Conservation (phyloP, 1,139 yeast genomes). For the Zhuliangozyma parablackwelliae region DNA sequence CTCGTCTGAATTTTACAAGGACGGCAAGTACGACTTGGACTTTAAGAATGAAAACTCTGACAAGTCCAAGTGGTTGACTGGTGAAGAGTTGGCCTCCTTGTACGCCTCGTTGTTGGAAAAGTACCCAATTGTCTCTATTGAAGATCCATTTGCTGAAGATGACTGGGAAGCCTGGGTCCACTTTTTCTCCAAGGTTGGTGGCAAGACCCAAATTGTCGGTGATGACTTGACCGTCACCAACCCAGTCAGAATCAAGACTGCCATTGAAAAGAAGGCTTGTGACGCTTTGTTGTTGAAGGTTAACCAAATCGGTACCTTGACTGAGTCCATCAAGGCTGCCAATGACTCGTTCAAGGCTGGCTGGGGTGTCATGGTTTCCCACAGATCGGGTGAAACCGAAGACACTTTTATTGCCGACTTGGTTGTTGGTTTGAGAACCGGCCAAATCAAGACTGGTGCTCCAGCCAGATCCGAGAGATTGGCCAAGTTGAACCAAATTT, state of each 20-base stretch:
- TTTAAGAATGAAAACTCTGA: constrained; percentile 94
- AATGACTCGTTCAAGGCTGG: constrained; percentile 84
- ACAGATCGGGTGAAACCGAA: constrained; percentile 99
- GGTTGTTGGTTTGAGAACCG: constrained; percentile 93
- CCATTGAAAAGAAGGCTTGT: constrained; percentile 92
- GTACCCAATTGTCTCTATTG: constrained; percentile 95
- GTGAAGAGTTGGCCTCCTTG: constrained; percentile 77
- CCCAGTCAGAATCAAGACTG: constrained; percentile 88
- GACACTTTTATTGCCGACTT: constrained; percentile 96
- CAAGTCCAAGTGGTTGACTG: constrained; percentile 82
- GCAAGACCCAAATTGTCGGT: constrained; percentile 82
- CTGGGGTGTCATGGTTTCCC: constrained; percentile 98
- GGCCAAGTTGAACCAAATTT: constrained; percentile 94
- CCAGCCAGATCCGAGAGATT: constrained; percentile 99
- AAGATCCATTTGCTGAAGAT: constrained; percentile 98
- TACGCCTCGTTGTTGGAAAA: constrained; percentile 73
- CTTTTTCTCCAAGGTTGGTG: constrained; percentile 67
- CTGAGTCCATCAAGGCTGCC: constrained; percentile 93
- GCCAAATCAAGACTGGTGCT: constrained; percentile 99
- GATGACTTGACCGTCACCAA: constrained; percentile 98
- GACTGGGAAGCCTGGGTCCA: constrained; percentile 98
- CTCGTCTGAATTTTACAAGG: constrained; percentile 93
- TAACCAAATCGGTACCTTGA: constrained; percentile 88
- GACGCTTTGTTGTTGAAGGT: constrained; percentile 92
- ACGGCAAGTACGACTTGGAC: constrained; percentile 93